Evolutionary conservation across 257 asterid species (phyloP).

Genomic region (Henckelia pumila): DNA sequence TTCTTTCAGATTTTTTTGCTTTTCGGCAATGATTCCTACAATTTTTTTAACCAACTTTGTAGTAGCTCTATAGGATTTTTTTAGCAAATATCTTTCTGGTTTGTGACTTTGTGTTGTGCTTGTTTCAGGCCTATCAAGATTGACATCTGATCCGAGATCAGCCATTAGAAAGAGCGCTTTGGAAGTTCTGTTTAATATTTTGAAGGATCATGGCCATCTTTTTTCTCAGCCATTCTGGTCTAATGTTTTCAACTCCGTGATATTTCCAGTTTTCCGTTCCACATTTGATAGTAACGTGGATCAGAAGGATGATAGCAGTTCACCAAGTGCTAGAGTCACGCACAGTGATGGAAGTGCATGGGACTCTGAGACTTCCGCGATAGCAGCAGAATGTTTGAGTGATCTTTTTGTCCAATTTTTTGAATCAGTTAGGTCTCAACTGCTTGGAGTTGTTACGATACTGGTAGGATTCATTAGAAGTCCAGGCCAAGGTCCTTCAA

Average conservation of each 20-base stretch:
- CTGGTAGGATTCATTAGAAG: conserved; percentile 55
- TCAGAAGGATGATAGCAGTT: conserved; percentile 34
- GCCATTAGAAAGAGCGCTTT: conserved; percentile 89
- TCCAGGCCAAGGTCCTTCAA: conserved; percentile 79
- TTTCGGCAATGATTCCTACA: neutral
- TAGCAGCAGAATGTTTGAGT: conserved; percentile 68
- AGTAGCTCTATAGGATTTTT: neutral
- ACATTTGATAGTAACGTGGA: conserved; percentile 48
- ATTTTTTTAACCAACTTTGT: neutral
- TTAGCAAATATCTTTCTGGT: neutral
- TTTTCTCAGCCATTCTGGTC: conserved; percentile 75
- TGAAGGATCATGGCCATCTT: conserved; percentile 95
- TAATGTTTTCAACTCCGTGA: conserved; percentile 57
- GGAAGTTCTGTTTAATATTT: conserved; percentile 92
- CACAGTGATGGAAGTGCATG: conserved; percentile 60
- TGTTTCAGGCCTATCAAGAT: conserved; percentile 76
- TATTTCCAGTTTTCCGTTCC: conserved; percentile 73
- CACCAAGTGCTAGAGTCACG: conserved; percentile 35
- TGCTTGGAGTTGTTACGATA: conserved; percentile 65
- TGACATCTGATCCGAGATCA: conserved; percentile 92
- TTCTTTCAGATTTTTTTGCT: too few species aligned
- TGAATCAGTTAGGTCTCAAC: conserved; percentile 58
- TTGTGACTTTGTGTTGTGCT: conserved; percentile 20
- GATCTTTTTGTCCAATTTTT: conserved; percentile 72
- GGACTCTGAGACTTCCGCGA: conserved; percentile 78